phyloP scores from a whole-genome alignment of 345 rosid genomes.

The Euphorbia lathyris region DNA sequence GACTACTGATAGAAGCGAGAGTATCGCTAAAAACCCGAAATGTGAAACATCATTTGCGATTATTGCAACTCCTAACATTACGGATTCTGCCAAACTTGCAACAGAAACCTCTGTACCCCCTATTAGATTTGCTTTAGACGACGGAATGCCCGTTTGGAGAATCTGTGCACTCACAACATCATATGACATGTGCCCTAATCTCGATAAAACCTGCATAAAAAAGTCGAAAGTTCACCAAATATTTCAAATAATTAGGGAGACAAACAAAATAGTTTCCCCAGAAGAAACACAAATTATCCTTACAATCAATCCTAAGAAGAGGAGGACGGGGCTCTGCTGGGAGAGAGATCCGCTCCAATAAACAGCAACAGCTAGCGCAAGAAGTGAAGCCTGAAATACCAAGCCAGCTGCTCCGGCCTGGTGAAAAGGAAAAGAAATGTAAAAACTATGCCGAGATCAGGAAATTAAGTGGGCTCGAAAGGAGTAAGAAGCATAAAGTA shows the following conservation, averaged over 20 bases:
- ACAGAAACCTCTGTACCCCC: constrained; percentile 86
- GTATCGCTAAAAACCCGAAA: constrained; percentile 63
- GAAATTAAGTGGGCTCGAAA: neutral
- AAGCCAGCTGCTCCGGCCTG: constrained; percentile 97
- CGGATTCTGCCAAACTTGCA: constrained; percentile 85
- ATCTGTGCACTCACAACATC: constrained; percentile 89
- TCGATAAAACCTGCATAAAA: constrained; percentile 62
- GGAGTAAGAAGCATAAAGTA: constrained; percentile 11
- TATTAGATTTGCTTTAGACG: constrained; percentile 87
- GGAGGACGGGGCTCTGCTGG: constrained; percentile 57
- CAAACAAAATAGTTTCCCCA: neutral
- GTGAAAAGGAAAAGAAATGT: constrained; percentile 12
- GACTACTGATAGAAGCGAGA: constrained; percentile 77
- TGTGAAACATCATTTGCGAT: constrained; percentile 80
- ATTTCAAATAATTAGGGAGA: neutral
- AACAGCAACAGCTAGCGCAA: constrained; percentile 65
- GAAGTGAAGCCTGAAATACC: constrained; percentile 80
- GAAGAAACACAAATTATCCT: constrained; percentile 25
- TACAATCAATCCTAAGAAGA: constrained; percentile 81
- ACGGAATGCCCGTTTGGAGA: constrained; percentile 91
- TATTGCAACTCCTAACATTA: constrained; percentile 86
- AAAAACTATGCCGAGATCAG: neutral
- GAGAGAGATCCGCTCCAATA: constrained; percentile 74
- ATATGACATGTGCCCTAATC: constrained; percentile 92
- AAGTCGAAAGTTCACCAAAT: neutral